Base-by-base conservation (phyloP, 768 basidiomycete genomes). In the Amanita thiersii region DNA sequence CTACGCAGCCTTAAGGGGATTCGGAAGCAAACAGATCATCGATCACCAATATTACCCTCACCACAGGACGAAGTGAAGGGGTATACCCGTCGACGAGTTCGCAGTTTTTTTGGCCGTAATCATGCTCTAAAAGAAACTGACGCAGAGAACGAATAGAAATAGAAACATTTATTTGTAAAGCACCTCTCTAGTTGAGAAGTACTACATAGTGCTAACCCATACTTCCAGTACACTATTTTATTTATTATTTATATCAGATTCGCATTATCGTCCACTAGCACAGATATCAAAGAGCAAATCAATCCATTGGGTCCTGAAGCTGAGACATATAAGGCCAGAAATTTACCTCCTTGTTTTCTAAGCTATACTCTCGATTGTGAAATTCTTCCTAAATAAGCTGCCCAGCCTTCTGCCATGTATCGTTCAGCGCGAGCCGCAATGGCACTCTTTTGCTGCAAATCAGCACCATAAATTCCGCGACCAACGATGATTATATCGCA, bases 401-500 rank as follows among this genome's bases (percentile, higher is more conserved):
- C 68, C 96, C 96, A 99, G 1, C 94, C 94, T 48, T 81, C 90
- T 34, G 62, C 62, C 59, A 72, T 76, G 58, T 98, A 99, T 55
- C 81, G 70, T 55, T 86, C 76, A n/a, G 92, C 90, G 55, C 89
- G 84, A 14, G 58, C 65, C 23, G 68, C 64, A 25, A 79, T 75
- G 10, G 58, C 54, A 8, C 64, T 63, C 1, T 72, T 61, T 26
- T 71, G 60, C 21, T 59, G 66, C 34, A 59, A 58, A 45, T 69
- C 66, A 39, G 72, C 69, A 14, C 87, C 90, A 59, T 96, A 93
- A 28, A 99, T 82, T 0, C 96, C 96, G 46, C 96, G 70, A 20
- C 96, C 96, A 34, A 99, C 96, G 45, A 99, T 98, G 56, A 98
- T 98, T 15, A 98, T 75, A 63, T 99, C 96, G 58, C 88, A 88